Percentiles rank a stretch among this genome's conserved stretches.
Conservation (phyloP, 208 protist genomes). For the Angomonas ambiguus region DNA sequence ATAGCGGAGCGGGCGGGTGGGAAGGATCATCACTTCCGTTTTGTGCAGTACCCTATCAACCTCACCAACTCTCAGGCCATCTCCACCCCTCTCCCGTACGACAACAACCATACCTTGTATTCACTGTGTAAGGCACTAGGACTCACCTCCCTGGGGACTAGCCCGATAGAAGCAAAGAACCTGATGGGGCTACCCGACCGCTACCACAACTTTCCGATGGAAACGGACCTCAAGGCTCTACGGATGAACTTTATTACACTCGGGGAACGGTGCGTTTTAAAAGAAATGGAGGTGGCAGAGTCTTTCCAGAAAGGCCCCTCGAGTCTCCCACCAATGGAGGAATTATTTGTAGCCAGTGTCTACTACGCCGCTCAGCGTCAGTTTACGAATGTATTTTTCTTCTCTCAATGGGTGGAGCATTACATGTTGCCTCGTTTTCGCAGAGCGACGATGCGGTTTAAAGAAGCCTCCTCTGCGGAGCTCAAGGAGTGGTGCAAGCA, state of each 20-base stretch:
- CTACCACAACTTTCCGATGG: slow-evolving; percentile 88
- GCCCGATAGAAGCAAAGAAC: slow-evolving; percentile 80
- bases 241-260: slow-evolving; percentile 89
- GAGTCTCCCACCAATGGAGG: slow-evolving; percentile 69
- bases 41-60: slow-evolving; percentile 88
- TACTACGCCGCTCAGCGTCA: slow-evolving; percentile 73
- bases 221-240: slow-evolving; percentile 67
- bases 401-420: slow-evolving; percentile 58
- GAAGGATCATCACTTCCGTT: slow-evolving; percentile 71
- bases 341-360: slow-evolving; percentile 81
- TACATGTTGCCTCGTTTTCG: slow-evolving; percentile 78
- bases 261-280: slow-evolving; percentile 71
- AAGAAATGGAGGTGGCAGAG: slow-evolving; percentile 88
- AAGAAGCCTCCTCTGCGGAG: slow-evolving; percentile 75
- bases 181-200: slow-evolving; percentile 81
- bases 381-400: slow-evolving; percentile 86
- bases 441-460: slow-evolving; percentile 65
- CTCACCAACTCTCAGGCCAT: slow-evolving; percentile 76
- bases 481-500: slow-evolving; percentile 88
- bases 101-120: slow-evolving; percentile 71
- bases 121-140: slow-evolving; percentile 61
- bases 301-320: slow-evolving; percentile 71
- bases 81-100: slow-evolving; percentile 72
- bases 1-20: slow-evolving; percentile 61
- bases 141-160: slow-evolving; percentile 71